phyloP scores from a whole-genome alignment of 805 yeast species.

The Wickerhamiella azyma region DNA sequence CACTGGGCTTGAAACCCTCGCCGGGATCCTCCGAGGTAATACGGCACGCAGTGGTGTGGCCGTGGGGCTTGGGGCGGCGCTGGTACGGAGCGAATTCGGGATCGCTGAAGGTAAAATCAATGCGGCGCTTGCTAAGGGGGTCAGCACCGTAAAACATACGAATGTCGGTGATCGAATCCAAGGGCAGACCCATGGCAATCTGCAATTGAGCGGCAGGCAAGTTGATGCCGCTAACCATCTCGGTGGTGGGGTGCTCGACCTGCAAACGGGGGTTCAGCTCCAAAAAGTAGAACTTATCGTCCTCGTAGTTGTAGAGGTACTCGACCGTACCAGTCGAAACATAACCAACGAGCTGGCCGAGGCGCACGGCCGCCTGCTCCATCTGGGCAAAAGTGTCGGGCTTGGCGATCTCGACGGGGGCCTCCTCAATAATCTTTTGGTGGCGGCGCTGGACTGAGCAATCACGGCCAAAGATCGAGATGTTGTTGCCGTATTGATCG shows the following conservation, averaged over 20 bases:
- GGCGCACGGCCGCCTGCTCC: constrained; percentile 96
- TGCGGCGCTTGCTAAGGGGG: constrained; percentile 79
- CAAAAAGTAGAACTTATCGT: constrained; percentile 87
- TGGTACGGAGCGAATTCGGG: constrained; percentile 63
- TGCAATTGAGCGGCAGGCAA: constrained; percentile 97
- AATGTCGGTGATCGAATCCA: constrained; percentile 87
- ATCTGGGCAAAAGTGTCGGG: constrained; percentile 71
- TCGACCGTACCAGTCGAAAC: constrained; percentile 99
- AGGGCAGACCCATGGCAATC: constrained; percentile 98
- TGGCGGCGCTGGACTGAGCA: constrained; percentile 99
- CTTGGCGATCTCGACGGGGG: constrained; percentile 92
- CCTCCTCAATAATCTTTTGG: constrained; percentile 97
- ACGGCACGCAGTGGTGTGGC: constrained; percentile 98
- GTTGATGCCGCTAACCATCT: constrained; percentile 97
- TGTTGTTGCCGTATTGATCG: constrained; percentile 96
- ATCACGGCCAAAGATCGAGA: constrained; percentile 95
- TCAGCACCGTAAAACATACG: constrained; percentile 89
- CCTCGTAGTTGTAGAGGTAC: constrained; percentile 85
- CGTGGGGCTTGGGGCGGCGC: constrained; percentile 89
- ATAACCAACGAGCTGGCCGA: constrained; percentile 93
- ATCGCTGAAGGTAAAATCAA: constrained; percentile 77
- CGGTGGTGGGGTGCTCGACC: constrained; percentile 99
- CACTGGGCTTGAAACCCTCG: constrained; percentile 97
- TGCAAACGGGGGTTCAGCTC: constrained; percentile 97
- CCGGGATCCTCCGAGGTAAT: constrained; percentile 98